Percentiles rank a stretch among this genome's conserved stretches.
Evolutionary conservation across 1,284 basidiomycete species (phyloP).

Genomic region (Sanghuangporus weigelae): DNA sequence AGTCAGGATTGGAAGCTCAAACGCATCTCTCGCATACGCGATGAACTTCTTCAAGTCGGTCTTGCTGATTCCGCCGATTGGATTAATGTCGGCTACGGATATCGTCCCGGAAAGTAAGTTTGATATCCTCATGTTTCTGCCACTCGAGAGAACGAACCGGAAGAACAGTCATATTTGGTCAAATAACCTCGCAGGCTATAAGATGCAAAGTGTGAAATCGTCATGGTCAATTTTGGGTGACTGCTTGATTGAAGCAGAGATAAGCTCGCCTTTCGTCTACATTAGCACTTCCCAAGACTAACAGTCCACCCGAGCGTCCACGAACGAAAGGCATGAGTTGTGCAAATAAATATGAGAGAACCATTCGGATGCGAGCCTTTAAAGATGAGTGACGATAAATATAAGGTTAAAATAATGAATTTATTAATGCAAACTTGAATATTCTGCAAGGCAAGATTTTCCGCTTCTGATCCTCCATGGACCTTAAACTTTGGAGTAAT

Average conservation of each 20-base stretch:
- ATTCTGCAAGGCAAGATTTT: constrained; percentile 97
- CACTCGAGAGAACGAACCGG: constrained; percentile 42
- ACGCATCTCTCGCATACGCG: constrained; percentile 72
- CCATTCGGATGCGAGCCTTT: constrained; percentile 89
- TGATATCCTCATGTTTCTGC: background rate
- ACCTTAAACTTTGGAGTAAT: constrained; percentile 80
- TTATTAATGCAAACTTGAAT: constrained; percentile 62
- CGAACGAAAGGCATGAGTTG: constrained; percentile 94
- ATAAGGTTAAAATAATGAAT: background rate
- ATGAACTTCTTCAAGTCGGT: constrained; percentile 97
- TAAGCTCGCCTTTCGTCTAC: constrained; percentile 84
- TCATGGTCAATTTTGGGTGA: background rate
- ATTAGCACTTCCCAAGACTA: constrained; percentile 95
- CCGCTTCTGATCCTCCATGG: constrained; percentile 83
- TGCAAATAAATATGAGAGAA: constrained; percentile 95
- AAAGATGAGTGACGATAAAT: background rate
- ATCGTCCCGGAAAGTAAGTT: background rate
- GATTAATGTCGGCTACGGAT: constrained; percentile 87
- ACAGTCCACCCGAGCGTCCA: constrained; percentile 78
- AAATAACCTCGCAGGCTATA: constrained; percentile 88
- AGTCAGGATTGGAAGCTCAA: constrained; percentile 80
- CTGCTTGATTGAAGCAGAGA: background rate
- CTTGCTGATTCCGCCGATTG: constrained; percentile 97
- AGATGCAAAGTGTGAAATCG: background rate
- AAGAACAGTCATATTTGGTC: constrained; percentile 96